These are phyloP conservation scores for Crithidia brevicula DNA, from an alignment of 208 protist genomes.

Conservation along the genomic window DNA sequence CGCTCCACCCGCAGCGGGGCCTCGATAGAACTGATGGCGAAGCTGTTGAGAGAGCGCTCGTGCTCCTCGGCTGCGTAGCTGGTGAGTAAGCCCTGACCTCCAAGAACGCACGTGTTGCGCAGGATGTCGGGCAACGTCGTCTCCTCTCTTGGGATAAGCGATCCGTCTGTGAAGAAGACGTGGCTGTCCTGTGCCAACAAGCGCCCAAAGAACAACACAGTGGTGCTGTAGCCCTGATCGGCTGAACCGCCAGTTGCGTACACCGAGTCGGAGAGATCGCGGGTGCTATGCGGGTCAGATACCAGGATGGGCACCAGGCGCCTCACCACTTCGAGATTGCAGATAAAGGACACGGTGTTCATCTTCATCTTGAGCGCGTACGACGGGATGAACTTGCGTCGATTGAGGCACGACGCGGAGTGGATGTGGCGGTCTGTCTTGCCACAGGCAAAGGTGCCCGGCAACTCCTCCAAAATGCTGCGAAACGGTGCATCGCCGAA, in stretches of 20 bases:
- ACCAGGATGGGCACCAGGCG: conserved; percentile 23
- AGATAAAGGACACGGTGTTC: conserved; percentile 60
- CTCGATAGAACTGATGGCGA: conserved; percentile 62
- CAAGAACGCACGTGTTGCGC: conserved; percentile 54
- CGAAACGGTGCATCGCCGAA: conserved; percentile 85
- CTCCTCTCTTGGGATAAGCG: conserved; percentile 36
- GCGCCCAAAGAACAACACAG: conserved; percentile 51
- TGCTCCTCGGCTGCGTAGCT: conserved; percentile 51
- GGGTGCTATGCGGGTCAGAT: not conserved
- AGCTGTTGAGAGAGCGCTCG: conserved; percentile 50
- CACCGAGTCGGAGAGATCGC: conserved; percentile 1
- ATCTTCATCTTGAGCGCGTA: conserved; percentile 78
- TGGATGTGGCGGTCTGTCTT: conserved; percentile 51
- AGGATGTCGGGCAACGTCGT: conserved; percentile 33
- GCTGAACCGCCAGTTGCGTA: conserved; percentile 8
- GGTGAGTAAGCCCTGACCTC: conserved; percentile 75
- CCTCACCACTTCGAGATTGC: conserved; percentile 39
- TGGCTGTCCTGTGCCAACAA: conserved; percentile 55
- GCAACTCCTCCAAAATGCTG: conserved; percentile 67
- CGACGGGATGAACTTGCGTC: conserved; percentile 74
- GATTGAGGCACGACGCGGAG: conserved; percentile 54
- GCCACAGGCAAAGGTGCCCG: conserved; percentile 51
- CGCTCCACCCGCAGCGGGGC: conserved; percentile 62
- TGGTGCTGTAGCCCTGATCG: conserved; percentile 19
- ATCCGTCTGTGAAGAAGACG: conserved; percentile 78